phyloP scores from a whole-genome alignment of 208 protist genomes.

The Leptomonas pyrrhocoris region DNA sequence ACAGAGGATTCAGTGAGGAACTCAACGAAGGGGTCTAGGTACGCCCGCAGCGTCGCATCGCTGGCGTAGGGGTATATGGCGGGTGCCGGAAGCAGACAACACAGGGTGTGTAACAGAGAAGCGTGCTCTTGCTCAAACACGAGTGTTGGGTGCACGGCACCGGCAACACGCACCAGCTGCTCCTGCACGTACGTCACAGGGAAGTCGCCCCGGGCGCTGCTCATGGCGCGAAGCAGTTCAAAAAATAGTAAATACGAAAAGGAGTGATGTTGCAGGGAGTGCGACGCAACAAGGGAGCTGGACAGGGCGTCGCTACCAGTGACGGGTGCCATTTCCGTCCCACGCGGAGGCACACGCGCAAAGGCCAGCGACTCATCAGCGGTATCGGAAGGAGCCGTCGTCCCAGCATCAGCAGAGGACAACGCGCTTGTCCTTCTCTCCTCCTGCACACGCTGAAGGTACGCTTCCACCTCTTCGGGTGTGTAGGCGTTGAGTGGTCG shows the following conservation, averaged over 20 bases:
- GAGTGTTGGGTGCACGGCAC: slow-evolving; percentile 6
- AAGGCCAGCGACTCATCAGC: slow-evolving; percentile 14
- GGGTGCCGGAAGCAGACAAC: slow-evolving; percentile 58
- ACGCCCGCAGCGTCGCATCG: slow-evolving; percentile 59
- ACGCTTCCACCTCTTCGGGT: slow-evolving; percentile 37
- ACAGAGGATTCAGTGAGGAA: slow-evolving; percentile 46
- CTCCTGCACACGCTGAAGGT: slow-evolving; percentile 1
- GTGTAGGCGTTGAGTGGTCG: slow-evolving; percentile 53
- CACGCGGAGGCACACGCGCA: slow-evolving; percentile 16
- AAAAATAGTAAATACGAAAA: slow-evolving; percentile 67
- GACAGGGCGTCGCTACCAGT: not conserved
- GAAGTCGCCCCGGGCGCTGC: slow-evolving; percentile 59
- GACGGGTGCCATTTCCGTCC: not conserved
- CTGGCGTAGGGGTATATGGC: slow-evolving; percentile 81
- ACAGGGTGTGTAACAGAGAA: slow-evolving; percentile 73
- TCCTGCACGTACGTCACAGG: slow-evolving; percentile 43
- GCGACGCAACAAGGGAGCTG: not conserved
- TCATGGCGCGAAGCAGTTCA: slow-evolving; percentile 71
- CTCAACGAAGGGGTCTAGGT: slow-evolving; percentile 47
- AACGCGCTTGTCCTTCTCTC: not conserved
- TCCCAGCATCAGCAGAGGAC: not conserved
- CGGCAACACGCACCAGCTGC: slow-evolving; percentile 46
- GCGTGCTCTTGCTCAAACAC: slow-evolving; percentile 65
- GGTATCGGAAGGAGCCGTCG: not conserved
- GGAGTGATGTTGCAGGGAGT: slow-evolving; percentile 46